These are phyloP conservation scores for Pseudogymnoascus sp. DNA, from an alignment of 2,329 filamentous ascomycete species.

Conservation along the genomic window DNA sequence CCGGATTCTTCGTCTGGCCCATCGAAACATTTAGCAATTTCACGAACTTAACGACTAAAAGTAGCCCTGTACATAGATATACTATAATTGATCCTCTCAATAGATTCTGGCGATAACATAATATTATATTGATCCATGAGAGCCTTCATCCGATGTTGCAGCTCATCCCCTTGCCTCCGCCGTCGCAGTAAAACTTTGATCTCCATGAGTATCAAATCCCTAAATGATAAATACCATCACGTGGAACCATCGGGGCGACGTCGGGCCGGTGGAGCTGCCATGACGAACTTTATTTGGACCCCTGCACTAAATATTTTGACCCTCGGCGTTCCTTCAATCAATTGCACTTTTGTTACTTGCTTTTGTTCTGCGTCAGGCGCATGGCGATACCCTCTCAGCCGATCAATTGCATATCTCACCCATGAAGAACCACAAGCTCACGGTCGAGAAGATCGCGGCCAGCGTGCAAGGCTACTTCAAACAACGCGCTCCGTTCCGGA, in stretches of 20 bases:
- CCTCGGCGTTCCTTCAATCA: background rate
- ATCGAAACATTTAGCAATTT: background rate
- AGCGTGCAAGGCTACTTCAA: constrained; percentile 39
- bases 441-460: constrained; percentile 38
- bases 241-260: background rate
- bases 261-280: background rate
- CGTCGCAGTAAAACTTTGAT: no score
- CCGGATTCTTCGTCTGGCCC: background rate
- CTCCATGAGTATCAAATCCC: background rate
- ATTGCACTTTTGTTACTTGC: background rate
- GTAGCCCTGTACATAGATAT: background rate
- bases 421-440: constrained; percentile 30
- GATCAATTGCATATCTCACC: background rate
- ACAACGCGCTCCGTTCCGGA: constrained; percentile 41
- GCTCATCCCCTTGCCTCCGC: background rate
- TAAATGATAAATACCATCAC: background rate
- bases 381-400: background rate
- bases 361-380: background rate
- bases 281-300: constrained; percentile 5
- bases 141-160: background rate
- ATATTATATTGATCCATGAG: background rate
- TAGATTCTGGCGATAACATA: background rate
- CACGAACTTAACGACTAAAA: constrained; percentile 5
- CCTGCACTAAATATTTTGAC: background rate
- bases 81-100: background rate